Conservation (phyloP, 192 early-diverging fungal genomes). For the Thamnidium elegans region DNA sequence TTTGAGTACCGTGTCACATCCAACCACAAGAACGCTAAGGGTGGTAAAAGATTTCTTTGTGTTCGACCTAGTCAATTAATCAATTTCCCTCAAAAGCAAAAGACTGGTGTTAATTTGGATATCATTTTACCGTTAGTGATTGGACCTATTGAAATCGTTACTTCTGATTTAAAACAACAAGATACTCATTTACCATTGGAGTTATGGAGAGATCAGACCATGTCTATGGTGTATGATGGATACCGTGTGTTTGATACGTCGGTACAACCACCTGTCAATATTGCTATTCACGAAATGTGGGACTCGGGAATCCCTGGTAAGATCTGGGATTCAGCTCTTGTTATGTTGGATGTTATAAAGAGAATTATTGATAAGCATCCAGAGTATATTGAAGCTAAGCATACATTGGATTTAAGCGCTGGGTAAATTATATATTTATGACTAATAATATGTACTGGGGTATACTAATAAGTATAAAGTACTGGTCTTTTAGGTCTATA, state of each 20-base stretch:
- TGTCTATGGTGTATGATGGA: slow-evolving; percentile 16
- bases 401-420: slow-evolving; percentile 48
- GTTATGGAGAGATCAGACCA: slow-evolving; percentile 1
- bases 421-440: slow-evolving; percentile 27
- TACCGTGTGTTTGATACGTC: slow-evolving; percentile 16
- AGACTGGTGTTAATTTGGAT: slow-evolving; percentile 10
- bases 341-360: slow-evolving; percentile 36
- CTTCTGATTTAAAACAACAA: not conserved
- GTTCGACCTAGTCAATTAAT: not conserved
- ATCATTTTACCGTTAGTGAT: slow-evolving; percentile 21
- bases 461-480: slow-evolving; percentile 6
- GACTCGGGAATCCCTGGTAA: slow-evolving; percentile 46
- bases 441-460: not conserved
- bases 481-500: slow-evolving; percentile 46
- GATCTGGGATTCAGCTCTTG: slow-evolving; percentile 51
- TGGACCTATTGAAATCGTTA: slow-evolving; percentile 14
- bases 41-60: slow-evolving; percentile 8
- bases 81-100: slow-evolving; percentile 14
- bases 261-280: not conserved
- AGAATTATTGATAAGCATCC: slow-evolving; percentile 14
- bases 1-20: slow-evolving; percentile 23
- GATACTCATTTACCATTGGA: slow-evolving; percentile 5
- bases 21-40: not conserved
- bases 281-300: slow-evolving; percentile 39
- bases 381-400: slow-evolving; percentile 32